phyloP scores from a whole-genome alignment of 2,329 filamentous ascomycete species.

The Leptosphaerulina australis region DNA sequence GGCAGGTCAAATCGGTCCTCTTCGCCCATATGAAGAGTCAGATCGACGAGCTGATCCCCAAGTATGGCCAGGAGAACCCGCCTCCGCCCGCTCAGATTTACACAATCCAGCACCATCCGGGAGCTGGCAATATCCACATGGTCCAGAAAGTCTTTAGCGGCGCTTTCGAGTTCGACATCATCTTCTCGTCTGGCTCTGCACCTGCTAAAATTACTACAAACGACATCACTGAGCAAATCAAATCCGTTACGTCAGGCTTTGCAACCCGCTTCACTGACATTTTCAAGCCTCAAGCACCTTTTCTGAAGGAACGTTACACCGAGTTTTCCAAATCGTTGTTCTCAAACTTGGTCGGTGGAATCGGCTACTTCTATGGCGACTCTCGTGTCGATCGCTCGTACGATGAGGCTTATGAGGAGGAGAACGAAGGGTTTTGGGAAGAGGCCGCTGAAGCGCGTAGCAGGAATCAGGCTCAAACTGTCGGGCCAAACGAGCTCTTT shows the following conservation, averaged over 20 bases:
- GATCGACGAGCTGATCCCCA: constrained; percentile 63
- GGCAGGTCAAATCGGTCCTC: constrained; percentile 77
- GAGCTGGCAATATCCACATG: constrained; percentile 79
- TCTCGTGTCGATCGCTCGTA: constrained; percentile 89
- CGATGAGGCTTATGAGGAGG: constrained; percentile 91
- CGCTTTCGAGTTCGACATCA: constrained; percentile 86
- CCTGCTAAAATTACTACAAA: constrained; percentile 60
- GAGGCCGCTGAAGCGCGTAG: constrained; percentile 81
- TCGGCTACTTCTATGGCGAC: constrained; percentile 93
- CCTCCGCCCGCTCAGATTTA: constrained; percentile 87
- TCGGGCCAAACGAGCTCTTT: constrained; percentile 87
- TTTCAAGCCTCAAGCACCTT: constrained; percentile 77
- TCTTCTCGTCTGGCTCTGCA: constrained; percentile 82
- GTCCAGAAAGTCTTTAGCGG: constrained; percentile 93
- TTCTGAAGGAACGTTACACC: constrained; percentile 72
- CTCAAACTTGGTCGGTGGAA: constrained; percentile 90
- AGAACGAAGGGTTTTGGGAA: constrained; percentile 94
- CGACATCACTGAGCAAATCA: constrained; percentile 73
- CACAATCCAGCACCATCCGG: constrained; percentile 72
- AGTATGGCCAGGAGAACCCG: constrained; percentile 65
- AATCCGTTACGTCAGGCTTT: constrained; percentile 70
- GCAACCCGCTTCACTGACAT: constrained; percentile 74
- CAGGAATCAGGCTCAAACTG: constrained; percentile 69
- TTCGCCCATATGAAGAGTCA: constrained; percentile 69
- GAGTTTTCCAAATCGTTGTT: constrained; percentile 88